These are phyloP conservation scores for Oryza brachyantha DNA, from an alignment of 176 grass and related monocot genomes.

Conservation along the genomic window DNA sequence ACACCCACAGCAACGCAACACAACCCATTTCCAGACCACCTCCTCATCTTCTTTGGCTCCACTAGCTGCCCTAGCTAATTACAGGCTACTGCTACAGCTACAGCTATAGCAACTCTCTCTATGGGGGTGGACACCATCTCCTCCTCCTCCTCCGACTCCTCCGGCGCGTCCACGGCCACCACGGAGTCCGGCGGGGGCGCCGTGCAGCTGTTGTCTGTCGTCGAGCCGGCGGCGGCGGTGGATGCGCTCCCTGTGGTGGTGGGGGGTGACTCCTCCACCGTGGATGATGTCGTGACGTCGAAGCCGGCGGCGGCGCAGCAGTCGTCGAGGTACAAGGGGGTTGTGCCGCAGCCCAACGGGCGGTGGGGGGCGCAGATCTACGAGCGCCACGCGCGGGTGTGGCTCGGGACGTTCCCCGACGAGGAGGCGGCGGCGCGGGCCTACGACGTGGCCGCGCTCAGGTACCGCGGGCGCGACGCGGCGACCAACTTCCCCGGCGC, in stretches of 20 bases:
- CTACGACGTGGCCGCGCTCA: conserved; percentile 87
- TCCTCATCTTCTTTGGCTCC: not conserved
- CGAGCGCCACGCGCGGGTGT: conserved; percentile 87
- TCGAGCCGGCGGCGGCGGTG: not conserved
- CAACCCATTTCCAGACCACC: no score
- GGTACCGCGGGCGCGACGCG: conserved; percentile 79
- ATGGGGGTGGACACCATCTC: conserved; percentile 43
- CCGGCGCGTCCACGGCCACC: conserved; percentile 45
- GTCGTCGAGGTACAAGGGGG: conserved; percentile 88
- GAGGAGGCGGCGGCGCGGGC: conserved; percentile 57
- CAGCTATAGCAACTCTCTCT: not conserved
- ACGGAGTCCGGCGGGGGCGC: conserved; percentile 31
- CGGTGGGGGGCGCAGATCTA: conserved; percentile 99
- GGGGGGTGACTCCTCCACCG: not conserved
- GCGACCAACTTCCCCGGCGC: conserved; percentile 58
- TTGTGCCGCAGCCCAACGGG: conserved; percentile 96
- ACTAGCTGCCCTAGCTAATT: not conserved
- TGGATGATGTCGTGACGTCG: conserved; percentile 35
- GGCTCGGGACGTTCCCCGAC: conserved; percentile 90
- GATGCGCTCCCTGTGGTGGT: not conserved
- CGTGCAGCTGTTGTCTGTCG: not conserved
- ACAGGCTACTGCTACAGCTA: not conserved
- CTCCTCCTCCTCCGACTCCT: conserved; percentile 20
- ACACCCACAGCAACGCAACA: not conserved
- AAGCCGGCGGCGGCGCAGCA: conserved; percentile 19